Base-by-base conservation (phyloP, 2,329 filamentous ascomycete genomes). In the Botryosphaeria dothidea region DNA sequence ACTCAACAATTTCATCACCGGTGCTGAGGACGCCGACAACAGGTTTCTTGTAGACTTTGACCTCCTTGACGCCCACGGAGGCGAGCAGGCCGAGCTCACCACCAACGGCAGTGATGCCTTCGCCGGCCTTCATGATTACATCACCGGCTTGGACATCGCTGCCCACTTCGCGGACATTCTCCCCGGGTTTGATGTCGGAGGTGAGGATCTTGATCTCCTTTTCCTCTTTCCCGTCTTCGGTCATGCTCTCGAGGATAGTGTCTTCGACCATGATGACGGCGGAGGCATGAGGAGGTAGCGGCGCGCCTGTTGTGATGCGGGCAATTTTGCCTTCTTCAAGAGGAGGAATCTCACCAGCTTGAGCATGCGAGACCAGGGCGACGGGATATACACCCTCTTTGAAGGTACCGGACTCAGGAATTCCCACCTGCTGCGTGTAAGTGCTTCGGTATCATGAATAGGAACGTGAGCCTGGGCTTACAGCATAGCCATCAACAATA, bases 231-330 rank as follows among this genome's bases (percentile, higher is more conserved):
- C 89, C 91, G 70, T 96, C 92, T 0, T 91, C 88, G 0, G 92
- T 95, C 77, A 87, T 88, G 1, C 86, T 88, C 66, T 86, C 87
- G 4, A 99, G 82, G 0, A 89, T 79, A 0, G 95, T 99, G 73
- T 97, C 95, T 79, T 99, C 95, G 0, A 99, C 95, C 92, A 96
- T 98, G 52, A 97, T 90, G 4, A 99, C 93, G 0, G 94, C 90
- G 27, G 92, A 96, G 1, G 95, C 92, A 0, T 93, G 92, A 0
- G 89, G 88, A 1, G 95, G 95, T 0, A 99, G 81, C 11, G 95
- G 94, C 5, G 95, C 95, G 0, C 95, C 95, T 0, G 95, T 99
- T 0, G 95, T 99, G 70, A 99, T 97, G 52, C 95, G 86, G 0
- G 94, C 90, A 62, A 98, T 89, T 68, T 93, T 85, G 0, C 93